A percentile compares a stretch with the other conserved stretches of the same genome.
Evolutionary conservation across 176 grass and related monocot genomes (phyloP).

Genomic region (Tillandsia fasciculata): DNA sequence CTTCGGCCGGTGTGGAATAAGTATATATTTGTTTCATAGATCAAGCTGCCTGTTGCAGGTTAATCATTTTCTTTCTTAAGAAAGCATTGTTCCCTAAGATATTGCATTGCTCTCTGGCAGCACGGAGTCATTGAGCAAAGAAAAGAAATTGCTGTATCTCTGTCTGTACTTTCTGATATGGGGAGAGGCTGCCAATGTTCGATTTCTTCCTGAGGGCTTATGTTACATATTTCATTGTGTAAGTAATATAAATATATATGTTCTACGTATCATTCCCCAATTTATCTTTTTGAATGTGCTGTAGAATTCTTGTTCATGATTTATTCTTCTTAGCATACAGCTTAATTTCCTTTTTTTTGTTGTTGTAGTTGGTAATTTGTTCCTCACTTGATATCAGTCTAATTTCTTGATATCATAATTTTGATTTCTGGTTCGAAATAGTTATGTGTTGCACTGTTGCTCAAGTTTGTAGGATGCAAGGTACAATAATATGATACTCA

Average conservation of each 20-base stretch:
- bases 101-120: slow-evolving; percentile 34
- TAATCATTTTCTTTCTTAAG: background rate
- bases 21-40: slow-evolving; percentile 32
- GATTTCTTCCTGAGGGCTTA: slow-evolving; percentile 87
- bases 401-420: no score
- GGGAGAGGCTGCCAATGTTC: slow-evolving; percentile 87
- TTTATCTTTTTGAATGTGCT: background rate
- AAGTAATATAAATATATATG: slow-evolving; percentile 4
- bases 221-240: slow-evolving; percentile 98
- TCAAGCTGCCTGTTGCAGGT: background rate
- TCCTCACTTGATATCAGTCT: no score
- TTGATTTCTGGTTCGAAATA: no score
- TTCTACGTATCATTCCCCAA: slow-evolving; percentile 15
- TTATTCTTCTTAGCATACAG: no score
- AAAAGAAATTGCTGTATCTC: slow-evolving; percentile 84
- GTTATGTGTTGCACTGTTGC: no score
- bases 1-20: slow-evolving; percentile 54
- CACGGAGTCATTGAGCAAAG: slow-evolving; percentile 53
- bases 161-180: slow-evolving; percentile 94
- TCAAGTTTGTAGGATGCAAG: no score
- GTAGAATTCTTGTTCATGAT: no score
- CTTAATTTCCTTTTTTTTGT: no score
- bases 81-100: slow-evolving; percentile 13
- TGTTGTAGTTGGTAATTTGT: no score
- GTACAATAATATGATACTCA: no score